Conservation (phyloP, 129 eudicot genomes). For the Rutidosis leptorrhynchoides region DNA sequence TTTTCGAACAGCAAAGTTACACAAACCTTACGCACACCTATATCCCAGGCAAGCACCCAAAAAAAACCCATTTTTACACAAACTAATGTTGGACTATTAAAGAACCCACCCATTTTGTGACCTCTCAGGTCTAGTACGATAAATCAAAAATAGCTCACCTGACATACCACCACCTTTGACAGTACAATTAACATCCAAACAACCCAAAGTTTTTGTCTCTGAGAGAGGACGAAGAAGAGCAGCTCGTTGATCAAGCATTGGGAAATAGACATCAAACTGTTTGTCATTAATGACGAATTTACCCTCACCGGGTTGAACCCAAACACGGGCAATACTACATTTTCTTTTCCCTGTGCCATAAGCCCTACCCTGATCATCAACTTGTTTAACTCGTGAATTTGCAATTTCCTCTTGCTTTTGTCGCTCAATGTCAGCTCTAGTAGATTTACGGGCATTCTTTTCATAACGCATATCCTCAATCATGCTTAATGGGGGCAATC, state of each 20-base stretch:
- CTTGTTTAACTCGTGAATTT: slow-evolving; percentile 64
- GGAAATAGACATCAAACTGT: slow-evolving; percentile 85
- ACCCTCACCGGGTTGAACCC: slow-evolving; percentile 91
- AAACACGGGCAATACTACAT: slow-evolving; percentile 93
- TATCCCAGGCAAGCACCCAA: background rate
- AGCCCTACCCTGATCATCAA: slow-evolving; percentile 82
- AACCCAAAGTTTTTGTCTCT: slow-evolving; percentile 86
- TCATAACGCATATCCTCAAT: slow-evolving; percentile 69
- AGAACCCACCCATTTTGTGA: background rate
- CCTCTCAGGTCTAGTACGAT: background rate
- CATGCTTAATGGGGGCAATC: slow-evolving; percentile 71
- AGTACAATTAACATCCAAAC: slow-evolving; percentile 74
- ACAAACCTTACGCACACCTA: background rate
- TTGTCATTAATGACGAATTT: slow-evolving; percentile 71
- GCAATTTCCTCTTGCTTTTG: slow-evolving; percentile 74
- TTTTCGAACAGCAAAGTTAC: background rate
- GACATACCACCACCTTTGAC: slow-evolving; percentile 94
- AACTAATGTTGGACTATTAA: background rate
- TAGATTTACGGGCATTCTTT: slow-evolving; percentile 51
- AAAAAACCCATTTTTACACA: background rate
- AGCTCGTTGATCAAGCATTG: slow-evolving; percentile 95
- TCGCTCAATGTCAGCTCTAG: slow-evolving; percentile 71
- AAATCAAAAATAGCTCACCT: slow-evolving; percentile 32
- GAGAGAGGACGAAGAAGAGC: slow-evolving; percentile 84
- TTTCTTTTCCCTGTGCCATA: slow-evolving; percentile 92